These are phyloP conservation scores for Jamesozyma spencerorum DNA, from an alignment of 805 yeast genomes.

Conservation along the genomic window DNA sequence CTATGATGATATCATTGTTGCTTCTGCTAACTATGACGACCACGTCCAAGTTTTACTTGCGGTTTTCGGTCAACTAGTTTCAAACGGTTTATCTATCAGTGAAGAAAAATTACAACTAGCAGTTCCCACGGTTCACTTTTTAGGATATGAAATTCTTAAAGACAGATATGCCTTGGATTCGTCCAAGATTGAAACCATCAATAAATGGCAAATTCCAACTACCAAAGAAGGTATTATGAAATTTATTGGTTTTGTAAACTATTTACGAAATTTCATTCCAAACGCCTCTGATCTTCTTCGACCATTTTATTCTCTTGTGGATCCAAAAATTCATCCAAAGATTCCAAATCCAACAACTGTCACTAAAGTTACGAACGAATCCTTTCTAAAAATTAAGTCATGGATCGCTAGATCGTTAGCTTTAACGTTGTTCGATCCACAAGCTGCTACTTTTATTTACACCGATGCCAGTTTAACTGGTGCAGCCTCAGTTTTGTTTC, in stretches of 20 bases:
- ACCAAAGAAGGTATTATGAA: slow-evolving; percentile 1
- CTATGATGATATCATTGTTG: slow-evolving; percentile 3
- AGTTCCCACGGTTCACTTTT: too few relatives aligned
- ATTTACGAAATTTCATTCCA: slow-evolving; percentile 4
- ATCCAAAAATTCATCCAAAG: not conserved
- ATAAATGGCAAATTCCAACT: too few relatives aligned
- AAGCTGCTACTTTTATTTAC: too few relatives aligned
- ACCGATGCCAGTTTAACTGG: not conserved
- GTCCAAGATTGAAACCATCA: too few relatives aligned
- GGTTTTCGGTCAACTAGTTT: too few relatives aligned
- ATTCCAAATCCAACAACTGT: not conserved
- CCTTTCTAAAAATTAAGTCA: slow-evolving; percentile 1
- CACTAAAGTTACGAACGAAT: not conserved
- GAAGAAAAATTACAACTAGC: too few relatives aligned
- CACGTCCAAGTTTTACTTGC: too few relatives aligned
- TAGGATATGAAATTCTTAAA: too few relatives aligned
- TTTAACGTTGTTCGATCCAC: slow-evolving; percentile 3
- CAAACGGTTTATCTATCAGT: too few relatives aligned
- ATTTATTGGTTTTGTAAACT: slow-evolving; percentile 4
- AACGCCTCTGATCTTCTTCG: slow-evolving; percentile 1
- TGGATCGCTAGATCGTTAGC: not conserved
- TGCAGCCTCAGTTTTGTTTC: slow-evolving; percentile 2
- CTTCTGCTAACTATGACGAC: too few relatives aligned
- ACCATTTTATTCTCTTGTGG: slow-evolving; percentile 1
- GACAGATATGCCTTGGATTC: too few relatives aligned